Evolutionary conservation across 2,329 filamentous ascomycete species (phyloP), one percentile per base, ranked within the genome.

Genomic region (Clonostachys byssicola): DNA sequence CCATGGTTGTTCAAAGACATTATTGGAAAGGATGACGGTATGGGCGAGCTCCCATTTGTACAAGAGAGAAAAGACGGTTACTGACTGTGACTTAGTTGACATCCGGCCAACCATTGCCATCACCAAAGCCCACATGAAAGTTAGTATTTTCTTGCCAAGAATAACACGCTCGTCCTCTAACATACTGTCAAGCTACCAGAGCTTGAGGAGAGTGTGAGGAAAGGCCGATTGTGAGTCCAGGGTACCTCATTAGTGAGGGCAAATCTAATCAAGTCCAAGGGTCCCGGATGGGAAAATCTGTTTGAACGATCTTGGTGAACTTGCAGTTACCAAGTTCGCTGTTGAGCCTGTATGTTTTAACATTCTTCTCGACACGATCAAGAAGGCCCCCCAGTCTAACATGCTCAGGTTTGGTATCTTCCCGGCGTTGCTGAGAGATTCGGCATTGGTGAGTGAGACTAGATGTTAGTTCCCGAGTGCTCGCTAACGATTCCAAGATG

Each of bases 251-350:
- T 30, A 30, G 23, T 30, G 9, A 3, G 23, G 4, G 23, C 8
- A 10, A 55, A 42, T 57, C 23, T 30, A 30, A 30, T 30, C 23
- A 10, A 30, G 23, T 30, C 4, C 5, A 20, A 80, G 77, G 47
- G 65, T 80, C 4, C 79, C 78, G 0, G 94, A 99, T 64, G 92
- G 94, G 45, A 94, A 92, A 61, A 90, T 97, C 41, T 92, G 91
- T 60, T 66, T 97, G 46, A 96, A 96, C 60, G 77, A 83, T n/a
- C 70, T 73, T 4, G 94, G 94, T 47, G 94, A 97, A 64, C 75
- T 97, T 36, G 88, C 88, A 34, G 94, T 97, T 6, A 97, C 94
- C 43, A 99, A 99, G 65, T 89, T 97, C 53, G 94, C 94, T 5
- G 94, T 96, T 17, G 94, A 99, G 66, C 94, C 94, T 20, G 92